Conservation (phyloP, 176 grass and related monocot species). For the Cocos nucifera region DNA sequence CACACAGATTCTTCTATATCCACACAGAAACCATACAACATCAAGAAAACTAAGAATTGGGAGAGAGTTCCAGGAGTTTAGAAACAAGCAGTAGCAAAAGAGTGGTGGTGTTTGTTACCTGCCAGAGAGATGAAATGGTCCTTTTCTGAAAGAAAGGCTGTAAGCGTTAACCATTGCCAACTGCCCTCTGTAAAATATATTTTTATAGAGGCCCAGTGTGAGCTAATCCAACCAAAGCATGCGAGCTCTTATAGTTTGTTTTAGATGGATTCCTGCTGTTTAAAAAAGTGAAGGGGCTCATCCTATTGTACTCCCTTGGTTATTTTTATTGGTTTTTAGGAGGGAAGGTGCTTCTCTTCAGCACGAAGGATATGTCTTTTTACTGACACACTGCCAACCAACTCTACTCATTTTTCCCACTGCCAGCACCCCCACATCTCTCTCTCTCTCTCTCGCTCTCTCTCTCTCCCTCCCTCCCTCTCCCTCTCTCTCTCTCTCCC, state of each 20-base stretch:
- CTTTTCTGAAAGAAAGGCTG: constrained; percentile 31
- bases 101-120: constrained; percentile 40
- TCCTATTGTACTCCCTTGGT: neutral
- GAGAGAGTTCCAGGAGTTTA: no score
- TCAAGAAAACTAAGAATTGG: constrained; percentile 17
- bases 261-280: constrained; percentile 19
- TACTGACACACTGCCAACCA: constrained; percentile 61
- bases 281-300: neutral
- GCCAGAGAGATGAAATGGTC: constrained; percentile 51
- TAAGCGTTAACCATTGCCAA: constrained; percentile 15
- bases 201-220: constrained; percentile 2
- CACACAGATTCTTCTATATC: neutral
- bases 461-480: no score
- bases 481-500: constrained; percentile 19
- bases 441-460: no score
- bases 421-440: constrained; percentile 52
- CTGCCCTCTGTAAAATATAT: constrained; percentile 19
- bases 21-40: neutral
- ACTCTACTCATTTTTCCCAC: constrained; percentile 34
- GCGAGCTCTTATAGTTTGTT: neutral
- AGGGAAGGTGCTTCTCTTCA: constrained; percentile 83
- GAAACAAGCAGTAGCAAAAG: constrained; percentile 18
- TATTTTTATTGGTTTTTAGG: constrained; percentile 24
- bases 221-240: constrained; percentile 1
- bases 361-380: constrained; percentile 59